phyloP scores from a whole-genome alignment of 2,329 filamentous ascomycete genomes.

The Escovopsis sp. region DNA sequence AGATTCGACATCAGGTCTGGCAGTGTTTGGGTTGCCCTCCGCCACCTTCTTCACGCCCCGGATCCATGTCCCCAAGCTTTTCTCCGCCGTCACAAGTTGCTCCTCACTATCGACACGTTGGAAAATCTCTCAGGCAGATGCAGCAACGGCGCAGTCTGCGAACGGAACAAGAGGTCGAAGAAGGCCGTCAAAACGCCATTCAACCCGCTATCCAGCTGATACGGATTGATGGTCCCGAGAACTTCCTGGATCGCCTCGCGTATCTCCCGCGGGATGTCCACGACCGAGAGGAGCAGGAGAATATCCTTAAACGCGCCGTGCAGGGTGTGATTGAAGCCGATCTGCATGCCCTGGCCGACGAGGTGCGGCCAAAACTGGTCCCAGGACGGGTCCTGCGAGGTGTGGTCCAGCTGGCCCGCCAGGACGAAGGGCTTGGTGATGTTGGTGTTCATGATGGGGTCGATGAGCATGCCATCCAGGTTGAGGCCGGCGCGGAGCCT shows the following conservation, averaged over 20 bases:
- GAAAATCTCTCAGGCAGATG: slow-evolving; percentile 2
- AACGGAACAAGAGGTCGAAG: slow-evolving; percentile 9
- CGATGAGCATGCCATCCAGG: slow-evolving; percentile 24
- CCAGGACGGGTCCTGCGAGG: slow-evolving; percentile 18
- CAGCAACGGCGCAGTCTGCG: slow-evolving; percentile 3
- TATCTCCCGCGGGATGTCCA: slow-evolving; percentile 9
- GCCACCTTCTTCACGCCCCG: too few species aligned
- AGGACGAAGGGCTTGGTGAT: slow-evolving; percentile 17
- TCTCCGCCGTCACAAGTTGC: slow-evolving; percentile 5
- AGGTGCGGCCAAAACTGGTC: slow-evolving; percentile 14
- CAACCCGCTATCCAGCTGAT: slow-evolving; percentile 9
- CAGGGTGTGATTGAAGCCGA: slow-evolving; percentile 11
- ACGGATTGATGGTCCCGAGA: slow-evolving; percentile 7
- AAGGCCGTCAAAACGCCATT: slow-evolving; percentile 10
- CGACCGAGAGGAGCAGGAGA: slow-evolving; percentile 12
- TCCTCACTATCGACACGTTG: slow-evolving; percentile 9
- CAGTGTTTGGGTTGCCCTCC: too few species aligned
- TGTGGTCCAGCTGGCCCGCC: slow-evolving; percentile 16
- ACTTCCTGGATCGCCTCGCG: slow-evolving; percentile 3
- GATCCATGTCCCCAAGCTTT: too few species aligned
- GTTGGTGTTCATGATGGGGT: slow-evolving; percentile 14
- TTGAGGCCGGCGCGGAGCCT: slow-evolving; percentile 23
- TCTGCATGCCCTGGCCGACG: slow-evolving; percentile 12
- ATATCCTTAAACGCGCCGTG: slow-evolving; percentile 21
- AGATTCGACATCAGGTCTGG: too few species aligned